Conservation (phyloP, 805 yeast genomes). For the Lachancea nothofagi region DNA sequence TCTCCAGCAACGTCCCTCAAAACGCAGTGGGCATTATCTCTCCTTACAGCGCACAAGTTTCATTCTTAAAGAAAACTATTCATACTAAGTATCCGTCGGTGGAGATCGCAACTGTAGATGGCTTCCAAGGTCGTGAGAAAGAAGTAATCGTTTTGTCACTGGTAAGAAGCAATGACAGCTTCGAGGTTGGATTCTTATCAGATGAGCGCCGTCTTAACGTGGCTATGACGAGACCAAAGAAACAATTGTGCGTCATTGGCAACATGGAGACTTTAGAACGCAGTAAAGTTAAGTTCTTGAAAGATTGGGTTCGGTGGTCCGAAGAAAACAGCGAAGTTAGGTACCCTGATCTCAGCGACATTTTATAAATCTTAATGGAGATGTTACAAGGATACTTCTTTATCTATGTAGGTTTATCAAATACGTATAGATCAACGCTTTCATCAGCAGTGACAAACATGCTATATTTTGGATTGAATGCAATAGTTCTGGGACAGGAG, state of each 20-base stretch:
- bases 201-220: constrained; percentile 83
- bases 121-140: constrained; percentile 95
- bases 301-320: constrained; percentile 64
- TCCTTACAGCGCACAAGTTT: constrained; percentile 87
- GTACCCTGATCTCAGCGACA: constrained; percentile 52
- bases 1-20: constrained; percentile 47
- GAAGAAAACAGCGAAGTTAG: constrained; percentile 61
- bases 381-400: too few relatives aligned
- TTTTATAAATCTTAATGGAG: constrained; percentile 26
- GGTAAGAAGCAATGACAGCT: constrained; percentile 69
- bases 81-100: constrained; percentile 38
- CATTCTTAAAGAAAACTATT: constrained; percentile 46
- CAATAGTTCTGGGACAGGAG: constrained; percentile 36
- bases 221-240: constrained; percentile 84
- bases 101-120: constrained; percentile 89
- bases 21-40: constrained; percentile 76
- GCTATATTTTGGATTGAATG: constrained; percentile 38
- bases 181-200: constrained; percentile 74
- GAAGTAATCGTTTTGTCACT: constrained; percentile 74
- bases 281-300: constrained; percentile 42
- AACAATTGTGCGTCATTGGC: constrained; percentile 82
- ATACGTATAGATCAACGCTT: constrained; percentile 33
- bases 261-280: constrained; percentile 65
- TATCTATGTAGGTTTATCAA: constrained; percentile 15
- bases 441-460: constrained; percentile 37